Evolutionary conservation across 208 protist genomes (phyloP), one percentile per base, ranked within the genome.

Genomic region (Wallacemonas collosoma): DNA sequence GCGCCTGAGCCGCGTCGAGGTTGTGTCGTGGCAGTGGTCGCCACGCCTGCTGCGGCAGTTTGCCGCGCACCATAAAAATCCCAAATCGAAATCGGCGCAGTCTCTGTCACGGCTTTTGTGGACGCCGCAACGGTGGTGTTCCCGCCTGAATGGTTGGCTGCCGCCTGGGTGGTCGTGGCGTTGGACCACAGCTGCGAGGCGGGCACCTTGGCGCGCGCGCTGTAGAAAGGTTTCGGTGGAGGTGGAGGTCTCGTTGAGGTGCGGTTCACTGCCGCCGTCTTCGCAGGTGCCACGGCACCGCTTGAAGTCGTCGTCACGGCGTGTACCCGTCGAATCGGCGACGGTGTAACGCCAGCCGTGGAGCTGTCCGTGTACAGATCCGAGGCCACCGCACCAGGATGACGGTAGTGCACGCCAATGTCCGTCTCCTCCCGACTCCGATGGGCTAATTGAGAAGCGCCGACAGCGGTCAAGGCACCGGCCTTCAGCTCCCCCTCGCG

Each of bases 371-470:
- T 5, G 60, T 65, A 65, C 41, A 65, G 60, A 15, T 41, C 60
- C 3, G 60, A 6, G 5, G 60, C 40, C 12, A 65, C 14, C 6
- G 40, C 60, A 5, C 3, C 43, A 11, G 60, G 60, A 36, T 65
- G 60, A 41, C 60, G 60, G 36, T 65, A 65, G 60, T 65, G 60
- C 8, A 65, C 43, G 43, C 60, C 60, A 6, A 35, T 17, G 3
- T 65, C 60, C n/a, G 60, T 65, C n/a, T 65, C 60, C 6, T 51
- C 60, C 7, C 60, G 43, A 41, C 40, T 65, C 2, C n/a, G 60
- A n/a, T 65, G 12, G 11, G 60, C 43, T 26, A 47, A 44, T 38
- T 48, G 60, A 14, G 1, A 12, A 14, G 60, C 3, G 8, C 56
- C 35, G 38, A 8, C 3, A 14, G 35, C 14, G 8, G 38, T 41